Percentiles rank a stretch among this genome's conserved stretches.
Conservation (phyloP, 1,284 basidiomycete genomes). For the Cutaneotrichosporon cutaneum region DNA sequence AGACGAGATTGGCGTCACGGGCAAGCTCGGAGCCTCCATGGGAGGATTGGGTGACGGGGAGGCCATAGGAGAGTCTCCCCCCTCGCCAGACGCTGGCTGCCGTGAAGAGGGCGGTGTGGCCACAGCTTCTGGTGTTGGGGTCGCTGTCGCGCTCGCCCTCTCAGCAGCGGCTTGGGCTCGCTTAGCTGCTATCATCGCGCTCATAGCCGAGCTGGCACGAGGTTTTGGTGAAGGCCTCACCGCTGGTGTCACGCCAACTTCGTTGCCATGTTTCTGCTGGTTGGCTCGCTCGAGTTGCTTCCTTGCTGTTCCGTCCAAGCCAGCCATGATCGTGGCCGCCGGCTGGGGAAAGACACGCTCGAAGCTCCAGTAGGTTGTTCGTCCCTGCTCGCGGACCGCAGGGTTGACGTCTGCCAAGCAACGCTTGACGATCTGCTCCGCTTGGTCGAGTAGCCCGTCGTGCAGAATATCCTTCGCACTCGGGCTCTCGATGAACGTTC, state of each 20-base stretch:
- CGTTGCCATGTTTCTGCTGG: slow-evolving; percentile 49
- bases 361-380: slow-evolving; percentile 78
- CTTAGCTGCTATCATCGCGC: slow-evolving; percentile 42
- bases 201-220: slow-evolving; percentile 27
- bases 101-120: neutral
- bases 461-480: slow-evolving; percentile 68
- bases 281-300: slow-evolving; percentile 85
- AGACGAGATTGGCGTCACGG: neutral
- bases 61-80: neutral
- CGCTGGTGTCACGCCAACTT: neutral
- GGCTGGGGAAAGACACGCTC: slow-evolving; percentile 71
- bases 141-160: slow-evolving; percentile 16
- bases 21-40: neutral
- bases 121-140: neutral
- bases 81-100: neutral
- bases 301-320: slow-evolving; percentile 67
- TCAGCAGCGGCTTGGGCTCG: slow-evolving; percentile 36
- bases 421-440: slow-evolving; percentile 72
- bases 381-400: slow-evolving; percentile 70
- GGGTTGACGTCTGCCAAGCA: slow-evolving; percentile 76
- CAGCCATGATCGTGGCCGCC: slow-evolving; percentile 59
- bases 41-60: neutral
- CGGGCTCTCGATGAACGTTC: slow-evolving; percentile 69
- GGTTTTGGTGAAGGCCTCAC: slow-evolving; percentile 9
- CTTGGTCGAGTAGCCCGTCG: slow-evolving; percentile 62